Percentiles rank a stretch among this genome's conserved stretches.
phyloP scores from a whole-genome alignment of 495 filamentous ascomycete species.

The Penicillium lividum region DNA sequence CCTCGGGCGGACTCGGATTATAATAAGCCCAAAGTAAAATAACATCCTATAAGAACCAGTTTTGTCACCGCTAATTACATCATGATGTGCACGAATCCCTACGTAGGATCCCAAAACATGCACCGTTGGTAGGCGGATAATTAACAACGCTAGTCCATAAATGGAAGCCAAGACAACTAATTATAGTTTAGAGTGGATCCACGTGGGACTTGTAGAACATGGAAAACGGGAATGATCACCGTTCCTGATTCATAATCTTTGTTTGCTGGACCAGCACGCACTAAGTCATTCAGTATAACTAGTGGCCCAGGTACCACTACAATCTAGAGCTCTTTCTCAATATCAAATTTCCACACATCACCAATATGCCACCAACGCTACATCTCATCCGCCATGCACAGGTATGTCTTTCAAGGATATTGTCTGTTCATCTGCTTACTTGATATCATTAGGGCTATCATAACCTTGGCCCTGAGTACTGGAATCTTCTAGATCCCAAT shows the following conservation, averaged over 20 bases:
- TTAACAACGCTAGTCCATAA: neutral
- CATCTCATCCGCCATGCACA: slow-evolving; percentile 45
- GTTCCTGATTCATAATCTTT: neutral
- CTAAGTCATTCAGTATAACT: neutral
- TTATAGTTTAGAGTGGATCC: neutral
- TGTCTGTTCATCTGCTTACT: neutral
- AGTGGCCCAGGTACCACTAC: neutral
- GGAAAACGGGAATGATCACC: neutral
- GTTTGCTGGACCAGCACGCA: neutral
- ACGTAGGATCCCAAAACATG: neutral
- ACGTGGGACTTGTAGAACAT: neutral
- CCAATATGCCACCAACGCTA: slow-evolving; percentile 29
- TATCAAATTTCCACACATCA: neutral
- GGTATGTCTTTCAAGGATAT: slow-evolving; percentile 11
- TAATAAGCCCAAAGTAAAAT: neutral
- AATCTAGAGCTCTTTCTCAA: neutral
- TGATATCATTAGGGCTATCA: slow-evolving; percentile 61
- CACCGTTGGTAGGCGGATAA: slow-evolving; percentile 1
- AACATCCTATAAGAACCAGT: neutral
- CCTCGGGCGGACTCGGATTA: neutral
- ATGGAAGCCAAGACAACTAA: neutral
- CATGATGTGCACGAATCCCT: neutral
- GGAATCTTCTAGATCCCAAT: slow-evolving; percentile 64
- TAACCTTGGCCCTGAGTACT: slow-evolving; percentile 64
- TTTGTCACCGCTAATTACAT: neutral